phyloP scores from a whole-genome alignment of 441 rosid genomes.

The Theobroma grandiflorum region DNA sequence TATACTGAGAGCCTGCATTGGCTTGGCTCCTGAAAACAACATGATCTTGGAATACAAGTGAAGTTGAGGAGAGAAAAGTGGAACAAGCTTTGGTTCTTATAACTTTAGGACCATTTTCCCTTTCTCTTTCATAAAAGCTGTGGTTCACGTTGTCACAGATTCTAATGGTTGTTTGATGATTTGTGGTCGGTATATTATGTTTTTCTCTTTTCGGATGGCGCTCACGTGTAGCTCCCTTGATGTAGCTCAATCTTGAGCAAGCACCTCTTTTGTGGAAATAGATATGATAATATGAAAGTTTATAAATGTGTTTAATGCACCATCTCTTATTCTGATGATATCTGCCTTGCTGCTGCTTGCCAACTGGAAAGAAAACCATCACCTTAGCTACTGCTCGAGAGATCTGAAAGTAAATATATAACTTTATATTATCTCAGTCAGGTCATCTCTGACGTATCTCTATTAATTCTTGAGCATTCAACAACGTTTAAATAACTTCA shows the following conservation, averaged over 20 bases:
- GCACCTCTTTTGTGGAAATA: slow-evolving; percentile 17
- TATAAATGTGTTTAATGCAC: neutral
- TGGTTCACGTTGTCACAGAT: slow-evolving; percentile 16
- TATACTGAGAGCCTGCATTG: slow-evolving; percentile 90
- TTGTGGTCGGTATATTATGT: slow-evolving; percentile 4
- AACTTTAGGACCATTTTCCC: slow-evolving; percentile 25
- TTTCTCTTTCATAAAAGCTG: slow-evolving; percentile 24
- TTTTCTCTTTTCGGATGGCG: neutral
- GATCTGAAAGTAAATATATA: neutral
- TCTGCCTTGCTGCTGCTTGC: neutral
- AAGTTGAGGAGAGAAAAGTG: slow-evolving; percentile 31
- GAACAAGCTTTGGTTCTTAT: slow-evolving; percentile 15
- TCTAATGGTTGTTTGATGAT: slow-evolving; percentile 29
- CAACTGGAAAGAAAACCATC: neutral
- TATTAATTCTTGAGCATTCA: neutral
- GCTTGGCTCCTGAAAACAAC: slow-evolving; percentile 94
- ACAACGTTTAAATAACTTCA: neutral
- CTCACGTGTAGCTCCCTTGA: slow-evolving; percentile 10
- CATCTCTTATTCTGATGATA: neutral
- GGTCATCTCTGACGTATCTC: neutral
- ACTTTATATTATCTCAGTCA: neutral
- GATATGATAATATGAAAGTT: neutral
- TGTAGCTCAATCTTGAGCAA: slow-evolving; percentile 10
- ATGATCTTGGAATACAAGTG: slow-evolving; percentile 98
- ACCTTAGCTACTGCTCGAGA: neutral